These are phyloP conservation scores for Candida sakaeoensis DNA, from an alignment of 805 yeast species.

Conservation along the genomic window DNA sequence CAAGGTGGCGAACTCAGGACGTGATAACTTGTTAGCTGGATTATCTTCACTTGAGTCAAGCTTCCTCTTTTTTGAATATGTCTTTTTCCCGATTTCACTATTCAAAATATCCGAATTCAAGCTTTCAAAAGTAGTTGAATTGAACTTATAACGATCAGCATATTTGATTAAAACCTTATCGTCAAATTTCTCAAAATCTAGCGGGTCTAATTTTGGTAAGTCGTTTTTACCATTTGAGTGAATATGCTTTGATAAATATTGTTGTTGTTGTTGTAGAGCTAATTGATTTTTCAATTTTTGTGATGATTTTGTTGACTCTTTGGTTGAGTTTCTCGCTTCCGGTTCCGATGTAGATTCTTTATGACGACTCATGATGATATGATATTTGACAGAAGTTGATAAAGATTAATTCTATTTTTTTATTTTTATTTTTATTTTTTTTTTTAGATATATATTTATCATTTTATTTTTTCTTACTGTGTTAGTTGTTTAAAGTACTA, in stretches of 20 bases:
- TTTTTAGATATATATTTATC: not conserved
- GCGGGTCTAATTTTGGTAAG: slow-evolving; percentile 46
- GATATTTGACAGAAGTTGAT: not conserved
- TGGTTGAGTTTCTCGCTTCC: slow-evolving; percentile 14
- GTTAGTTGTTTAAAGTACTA: too few species aligned
- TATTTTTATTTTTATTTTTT: not conserved
- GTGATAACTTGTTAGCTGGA: slow-evolving; percentile 44
- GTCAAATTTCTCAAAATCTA: slow-evolving; percentile 68
- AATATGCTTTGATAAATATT: slow-evolving; percentile 61
- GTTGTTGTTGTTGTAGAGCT: slow-evolving; percentile 66
- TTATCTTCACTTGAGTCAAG: not conserved
- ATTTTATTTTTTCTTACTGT: too few species aligned
- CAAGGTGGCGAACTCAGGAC: slow-evolving; percentile 54
- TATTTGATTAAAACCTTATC: slow-evolving; percentile 66
- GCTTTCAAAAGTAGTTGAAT: slow-evolving; percentile 58
- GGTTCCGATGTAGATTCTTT: slow-evolving; percentile 37
- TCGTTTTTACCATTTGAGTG: slow-evolving; percentile 72
- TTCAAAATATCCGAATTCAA: slow-evolving; percentile 66
- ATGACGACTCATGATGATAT: slow-evolving; percentile 7
- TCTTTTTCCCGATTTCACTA: slow-evolving; percentile 70
- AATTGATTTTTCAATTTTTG: slow-evolving; percentile 53
- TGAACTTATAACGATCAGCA: slow-evolving; percentile 54
- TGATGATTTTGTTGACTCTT: slow-evolving; percentile 11
- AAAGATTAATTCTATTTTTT: too few species aligned
- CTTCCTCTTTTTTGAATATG: slow-evolving; percentile 29